These are phyloP conservation scores for Pseudozyma tsukubaensis DNA, from an alignment of 1,284 basidiomycete species.

Conservation along the genomic window DNA sequence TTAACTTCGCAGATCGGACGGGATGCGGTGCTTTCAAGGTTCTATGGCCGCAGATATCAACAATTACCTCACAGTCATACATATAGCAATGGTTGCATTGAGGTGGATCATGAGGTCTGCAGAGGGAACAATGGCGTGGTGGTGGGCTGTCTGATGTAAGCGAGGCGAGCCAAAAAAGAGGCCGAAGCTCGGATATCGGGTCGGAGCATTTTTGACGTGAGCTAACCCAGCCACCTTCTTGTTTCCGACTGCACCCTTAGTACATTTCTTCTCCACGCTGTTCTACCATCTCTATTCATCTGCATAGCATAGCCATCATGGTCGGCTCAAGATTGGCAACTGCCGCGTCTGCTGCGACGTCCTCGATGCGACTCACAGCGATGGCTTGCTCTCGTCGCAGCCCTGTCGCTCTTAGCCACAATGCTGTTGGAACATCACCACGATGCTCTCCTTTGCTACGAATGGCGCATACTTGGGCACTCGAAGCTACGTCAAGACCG, in stretches of 20 bases:
- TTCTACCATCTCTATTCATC: not conserved
- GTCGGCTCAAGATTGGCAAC: slow-evolving; percentile 3
- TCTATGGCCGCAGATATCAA: slow-evolving; percentile 78
- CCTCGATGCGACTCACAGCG: slow-evolving; percentile 20
- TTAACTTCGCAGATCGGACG: slow-evolving; percentile 78
- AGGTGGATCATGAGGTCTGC: not conserved
- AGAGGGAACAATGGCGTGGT: not conserved
- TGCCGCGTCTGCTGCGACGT: slow-evolving; percentile 5
- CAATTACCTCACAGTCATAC: not conserved
- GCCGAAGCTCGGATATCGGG: slow-evolving; percentile 16
- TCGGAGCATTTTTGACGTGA: slow-evolving; percentile 2
- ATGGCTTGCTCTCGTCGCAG: slow-evolving; percentile 10
- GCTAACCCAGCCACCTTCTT: slow-evolving; percentile 3
- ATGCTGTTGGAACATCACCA: not conserved
- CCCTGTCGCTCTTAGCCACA: not conserved
- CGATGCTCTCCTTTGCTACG: slow-evolving; percentile 28
- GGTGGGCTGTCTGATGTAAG: slow-evolving; percentile 10
- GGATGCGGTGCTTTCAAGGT: slow-evolving; percentile 83
- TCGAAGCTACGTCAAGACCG: slow-evolving; percentile 16
- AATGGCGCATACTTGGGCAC: slow-evolving; percentile 46
- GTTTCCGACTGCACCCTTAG: slow-evolving; percentile 16
- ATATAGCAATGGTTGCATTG: not conserved
- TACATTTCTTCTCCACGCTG: not conserved
- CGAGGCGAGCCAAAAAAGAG: not conserved
- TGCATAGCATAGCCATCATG: slow-evolving; percentile 6